Conservation (phyloP, 768 basidiomycete genomes). For the Exidia glandulosa region DNA sequence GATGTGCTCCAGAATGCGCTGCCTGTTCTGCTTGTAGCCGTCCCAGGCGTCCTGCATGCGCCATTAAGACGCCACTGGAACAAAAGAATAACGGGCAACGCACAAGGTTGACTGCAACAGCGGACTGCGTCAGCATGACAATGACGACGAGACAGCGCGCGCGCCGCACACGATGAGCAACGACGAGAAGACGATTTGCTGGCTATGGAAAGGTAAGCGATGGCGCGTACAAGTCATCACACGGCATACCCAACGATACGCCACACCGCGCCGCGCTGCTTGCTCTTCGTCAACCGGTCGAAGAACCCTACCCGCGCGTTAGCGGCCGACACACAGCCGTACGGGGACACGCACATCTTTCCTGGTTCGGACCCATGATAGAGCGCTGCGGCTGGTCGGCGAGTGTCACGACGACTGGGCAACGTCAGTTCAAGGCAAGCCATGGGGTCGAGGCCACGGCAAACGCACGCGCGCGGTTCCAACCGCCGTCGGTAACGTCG, state of each 20-base stretch:
- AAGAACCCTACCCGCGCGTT: conserved; percentile 31
- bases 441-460: background rate
- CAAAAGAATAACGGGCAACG: conserved; percentile 3
- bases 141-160: conserved; percentile 5
- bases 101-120: conserved; percentile 16
- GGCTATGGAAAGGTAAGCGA: conserved; percentile 19
- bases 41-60: conserved; percentile 41
- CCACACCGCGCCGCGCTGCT: conserved; percentile 40
- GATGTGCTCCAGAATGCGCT: conserved; percentile 40
- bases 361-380: conserved; percentile 44
- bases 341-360: conserved; percentile 29
- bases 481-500: conserved; percentile 44
- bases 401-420: conserved; percentile 32
- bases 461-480: conserved; percentile 21
- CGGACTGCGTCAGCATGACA: background rate
- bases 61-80: background rate
- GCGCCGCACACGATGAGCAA: conserved; percentile 29
- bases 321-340: background rate
- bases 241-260: conserved; percentile 35
- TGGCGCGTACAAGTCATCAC: background rate
- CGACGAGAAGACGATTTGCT: conserved; percentile 47
- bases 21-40: conserved; percentile 45
- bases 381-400: conserved; percentile 34
- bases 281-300: conserved; percentile 33
- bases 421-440: background rate